Conservation (phyloP, 345 rosid genomes). For the Eucalyptus cloeziana region DNA sequence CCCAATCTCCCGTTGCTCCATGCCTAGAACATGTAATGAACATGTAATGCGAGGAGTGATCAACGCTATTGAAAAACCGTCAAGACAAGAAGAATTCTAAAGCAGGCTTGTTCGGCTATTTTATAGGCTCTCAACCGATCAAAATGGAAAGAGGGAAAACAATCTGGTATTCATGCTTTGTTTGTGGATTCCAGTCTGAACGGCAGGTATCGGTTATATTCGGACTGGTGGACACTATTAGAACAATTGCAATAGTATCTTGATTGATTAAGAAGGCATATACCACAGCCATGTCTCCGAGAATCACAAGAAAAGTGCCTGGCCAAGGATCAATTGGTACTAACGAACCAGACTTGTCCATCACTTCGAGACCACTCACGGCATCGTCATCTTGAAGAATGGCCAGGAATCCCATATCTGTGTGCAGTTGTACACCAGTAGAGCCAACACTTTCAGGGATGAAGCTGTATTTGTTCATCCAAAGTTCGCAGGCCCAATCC, state of each 20-base stretch:
- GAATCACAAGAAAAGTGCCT: slow-evolving; percentile 71
- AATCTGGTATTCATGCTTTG: not conserved
- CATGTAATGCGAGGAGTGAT: not conserved
- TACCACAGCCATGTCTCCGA: slow-evolving; percentile 69
- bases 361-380: slow-evolving; percentile 74
- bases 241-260: not conserved
- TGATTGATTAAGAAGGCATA: not conserved
- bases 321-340: slow-evolving; percentile 46
- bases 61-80: not conserved
- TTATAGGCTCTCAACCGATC: not conserved
- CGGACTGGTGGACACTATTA: not conserved
- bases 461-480: slow-evolving; percentile 87
- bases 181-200: not conserved
- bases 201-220: not conserved
- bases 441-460: slow-evolving; percentile 53
- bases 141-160: not conserved
- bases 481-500: slow-evolving; percentile 71
- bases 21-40: slow-evolving; percentile 9
- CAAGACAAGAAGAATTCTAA: not conserved
- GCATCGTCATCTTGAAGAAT: slow-evolving; percentile 82
- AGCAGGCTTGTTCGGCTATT: not conserved
- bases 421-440: slow-evolving; percentile 65
- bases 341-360: slow-evolving; percentile 42
- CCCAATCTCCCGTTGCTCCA: slow-evolving; percentile 81
- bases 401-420: slow-evolving; percentile 80